These are phyloP conservation scores for Teratosphaeria pseudoeucalypti DNA, from an alignment of 2,329 filamentous ascomycete species.

Conservation along the genomic window DNA sequence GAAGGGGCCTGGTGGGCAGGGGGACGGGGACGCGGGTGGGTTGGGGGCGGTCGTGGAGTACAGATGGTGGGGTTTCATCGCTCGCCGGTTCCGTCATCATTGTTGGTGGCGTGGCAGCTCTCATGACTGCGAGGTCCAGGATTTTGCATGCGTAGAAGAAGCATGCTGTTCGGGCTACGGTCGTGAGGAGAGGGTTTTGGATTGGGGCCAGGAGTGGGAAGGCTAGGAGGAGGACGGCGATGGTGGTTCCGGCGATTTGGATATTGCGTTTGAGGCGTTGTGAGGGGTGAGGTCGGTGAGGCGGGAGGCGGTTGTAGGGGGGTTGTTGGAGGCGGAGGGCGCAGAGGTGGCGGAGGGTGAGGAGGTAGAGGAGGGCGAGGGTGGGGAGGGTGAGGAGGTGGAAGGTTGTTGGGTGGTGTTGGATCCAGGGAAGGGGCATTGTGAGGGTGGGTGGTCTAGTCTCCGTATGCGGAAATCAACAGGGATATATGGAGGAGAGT, in stretches of 20 bases:
- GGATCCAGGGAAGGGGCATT: background rate
- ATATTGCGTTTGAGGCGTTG: background rate
- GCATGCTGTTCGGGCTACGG: slow-evolving; percentile 5
- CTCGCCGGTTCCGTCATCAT: background rate
- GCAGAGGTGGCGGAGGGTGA: background rate
- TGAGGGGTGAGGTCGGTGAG: background rate
- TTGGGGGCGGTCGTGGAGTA: background rate
- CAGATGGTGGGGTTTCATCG: background rate
- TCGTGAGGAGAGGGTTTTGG: slow-evolving; percentile 1
- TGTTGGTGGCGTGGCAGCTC: slow-evolving; percentile 6
- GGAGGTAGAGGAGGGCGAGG: background rate
- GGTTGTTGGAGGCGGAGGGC: background rate
- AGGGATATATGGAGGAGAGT: no score
- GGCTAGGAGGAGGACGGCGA: background rate
- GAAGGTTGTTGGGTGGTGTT: background rate
- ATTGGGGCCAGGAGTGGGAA: background rate
- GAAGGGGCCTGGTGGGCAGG: background rate
- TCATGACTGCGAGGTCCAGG: slow-evolving; percentile 8
- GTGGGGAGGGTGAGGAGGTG: background rate
- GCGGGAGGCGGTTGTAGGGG: background rate
- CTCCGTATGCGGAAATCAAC: background rate
- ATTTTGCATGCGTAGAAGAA: slow-evolving; percentile 15
- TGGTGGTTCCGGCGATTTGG: background rate
- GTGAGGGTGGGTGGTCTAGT: background rate
- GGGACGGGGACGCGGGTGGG: background rate